Base-by-base conservation (phyloP, 441 rosid species). In the Bruguiera hainesii region DNA sequence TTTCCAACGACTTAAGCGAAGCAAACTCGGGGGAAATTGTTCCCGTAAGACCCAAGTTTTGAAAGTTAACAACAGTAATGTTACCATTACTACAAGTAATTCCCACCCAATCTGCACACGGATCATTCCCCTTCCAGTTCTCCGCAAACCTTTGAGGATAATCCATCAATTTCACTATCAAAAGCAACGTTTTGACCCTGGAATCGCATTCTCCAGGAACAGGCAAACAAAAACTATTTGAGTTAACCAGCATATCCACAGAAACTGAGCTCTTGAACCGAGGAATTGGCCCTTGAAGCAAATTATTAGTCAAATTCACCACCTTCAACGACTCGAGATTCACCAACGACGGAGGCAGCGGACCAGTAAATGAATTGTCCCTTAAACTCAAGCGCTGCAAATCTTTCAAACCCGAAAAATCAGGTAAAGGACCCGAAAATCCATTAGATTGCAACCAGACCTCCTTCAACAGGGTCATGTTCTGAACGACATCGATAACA, bases 391-490 rank as follows among this genome's bases (percentile, higher is more conserved):
- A 79, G 63, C 59, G 78, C 77, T 87, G 78, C 64, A 92, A 82
- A 52, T 74, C 85, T 31, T 77, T 73, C 66, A 87, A 81, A 65
- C 79, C 84, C 13, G 87, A 83, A 60, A 90, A 85, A 26, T 90
- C 92, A 4, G 97, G 96, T 26, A 90, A 68, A 67, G 90, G 79
- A 79, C 98, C 98, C 0, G 90, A 73, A 59, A 92, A 90, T 0
- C 66, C 76, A 35, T 92, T 92, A 1, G 93, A 85, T 39, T 92
- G 97, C 72, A 92, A 71, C 98, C 98, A 92, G 31, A 87, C 82
- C 63, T 90, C 96, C 64, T 53, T 79, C 78, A 92, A 78, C 8
- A 71, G 68, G 56, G 98, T 92, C 98, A 92, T 92, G 73, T 90
- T 92, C 74, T 82, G 84, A 19, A 88, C 60, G 48, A 88, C 86